Evolutionary conservation across 495 filamentous ascomycete genomes (phyloP), one percentile per base, ranked within the genome.

Genomic region (Aspergillus hancockii): DNA sequence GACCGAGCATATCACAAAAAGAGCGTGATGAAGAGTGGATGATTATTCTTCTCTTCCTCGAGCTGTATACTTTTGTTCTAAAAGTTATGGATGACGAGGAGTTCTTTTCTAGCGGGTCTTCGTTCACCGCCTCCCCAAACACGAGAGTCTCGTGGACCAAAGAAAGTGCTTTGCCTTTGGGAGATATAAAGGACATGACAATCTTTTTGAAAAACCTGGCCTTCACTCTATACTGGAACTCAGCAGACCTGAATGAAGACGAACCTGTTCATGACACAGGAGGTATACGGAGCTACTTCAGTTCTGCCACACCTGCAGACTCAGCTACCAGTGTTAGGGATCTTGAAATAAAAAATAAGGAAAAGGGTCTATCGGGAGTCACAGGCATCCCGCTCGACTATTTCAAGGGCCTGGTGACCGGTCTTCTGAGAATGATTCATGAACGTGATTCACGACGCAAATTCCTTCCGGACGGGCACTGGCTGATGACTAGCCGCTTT

Each of bases 401-500:
- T 56, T 83, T 97, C 66, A 88, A 90, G 61, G 85, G 82, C n/a
- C 75, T 92, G 8, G 88, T 91, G 1, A 93, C 92, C 7, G 87
- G 88, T n/a, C 79, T 97, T 2, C 76, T 96, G 67, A 85, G 87
- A 55, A 91, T 93, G 82, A 80, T 99, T 23, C 96, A 99, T 67
- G 90, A 97, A 70, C 83, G 95, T 67, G 95, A 99, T 74, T 99
- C 94, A 18, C 79, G 94, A 45, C 83, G 93, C 18, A 87, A 83
- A 31, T 98, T 98, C 64, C 75, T 97, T 30, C 88, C 90, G 2
- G 71, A 81, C 31, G 83, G 86, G 28, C 93, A 97, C 64, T 99
- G 95, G 94, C 77, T 99, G 36, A 97, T 98, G 94, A 95, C 89
- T 1, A 85, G 85, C 30, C 87, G 87, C 18, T 92, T 98, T 62